phyloP scores from a whole-genome alignment of 78 protist species.

The Dictyostelium discoideum region DNA sequence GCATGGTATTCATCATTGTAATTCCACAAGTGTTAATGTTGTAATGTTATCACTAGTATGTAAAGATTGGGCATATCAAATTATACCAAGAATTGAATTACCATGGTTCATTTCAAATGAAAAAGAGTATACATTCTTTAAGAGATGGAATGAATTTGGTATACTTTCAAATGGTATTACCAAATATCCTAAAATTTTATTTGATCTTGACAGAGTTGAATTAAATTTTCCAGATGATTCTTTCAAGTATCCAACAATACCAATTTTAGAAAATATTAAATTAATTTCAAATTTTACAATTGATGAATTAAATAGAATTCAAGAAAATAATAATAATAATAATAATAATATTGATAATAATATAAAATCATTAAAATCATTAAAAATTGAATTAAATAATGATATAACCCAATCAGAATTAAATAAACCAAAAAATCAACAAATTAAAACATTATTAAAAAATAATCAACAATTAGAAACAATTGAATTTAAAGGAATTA shows the following conservation, averaged over 20 bases:
- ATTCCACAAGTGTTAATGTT: background rate
- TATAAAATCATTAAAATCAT: background rate
- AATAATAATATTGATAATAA: no score
- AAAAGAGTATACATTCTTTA: background rate
- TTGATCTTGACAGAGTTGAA: slow-evolving; percentile 9
- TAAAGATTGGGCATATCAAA: slow-evolving; percentile 1
- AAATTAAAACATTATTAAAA: background rate
- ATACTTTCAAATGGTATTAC: background rate
- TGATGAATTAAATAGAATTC: background rate
- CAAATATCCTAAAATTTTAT: background rate
- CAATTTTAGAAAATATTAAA: background rate
- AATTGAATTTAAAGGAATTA: background rate
- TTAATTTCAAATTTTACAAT: background rate
- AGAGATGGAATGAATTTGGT: background rate
- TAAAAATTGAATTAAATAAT: background rate
- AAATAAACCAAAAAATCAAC: background rate
- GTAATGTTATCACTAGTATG: background rate
- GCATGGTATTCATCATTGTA: background rate
- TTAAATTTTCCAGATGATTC: background rate
- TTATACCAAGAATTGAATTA: background rate
- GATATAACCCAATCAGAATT: background rate
- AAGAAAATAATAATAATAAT: background rate
- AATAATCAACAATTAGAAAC: background rate
- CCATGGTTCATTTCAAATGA: background rate
- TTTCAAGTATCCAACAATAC: background rate